Evolutionary conservation across 257 asterid genomes (phyloP).

Genomic region (Craterostigma plantagineum): DNA sequence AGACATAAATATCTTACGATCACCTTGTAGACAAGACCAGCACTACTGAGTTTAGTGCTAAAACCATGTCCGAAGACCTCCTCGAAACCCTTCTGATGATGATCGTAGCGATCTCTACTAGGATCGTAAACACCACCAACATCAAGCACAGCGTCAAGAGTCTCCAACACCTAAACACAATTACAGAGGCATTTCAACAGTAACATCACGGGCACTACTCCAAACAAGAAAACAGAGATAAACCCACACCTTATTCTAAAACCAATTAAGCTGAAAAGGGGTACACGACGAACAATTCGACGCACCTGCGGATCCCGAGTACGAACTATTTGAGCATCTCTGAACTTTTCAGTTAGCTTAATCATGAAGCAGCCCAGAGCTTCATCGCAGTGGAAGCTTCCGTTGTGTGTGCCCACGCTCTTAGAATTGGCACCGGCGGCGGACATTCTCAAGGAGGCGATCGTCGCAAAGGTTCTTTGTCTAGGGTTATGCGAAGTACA

Average conservation of each 20-base stretch:
- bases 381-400: conserved; percentile 94
- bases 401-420: conserved; percentile 77
- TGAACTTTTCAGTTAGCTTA: conserved; percentile 55
- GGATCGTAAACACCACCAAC: conserved; percentile 87
- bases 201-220: too few relatives aligned
- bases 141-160: conserved; percentile 84
- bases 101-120: conserved; percentile 50
- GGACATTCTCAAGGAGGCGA: conserved; percentile 26
- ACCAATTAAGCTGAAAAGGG: too few relatives aligned
- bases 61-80: conserved; percentile 84
- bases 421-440: conserved; percentile 18
- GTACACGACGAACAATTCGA: not conserved
- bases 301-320: conserved; percentile 62
- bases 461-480: not conserved
- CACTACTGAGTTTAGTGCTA: conserved; percentile 78
- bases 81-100: conserved; percentile 78
- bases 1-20: too few relatives aligned
- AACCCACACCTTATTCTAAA: not conserved
- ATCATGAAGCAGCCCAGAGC: conserved; percentile 96
- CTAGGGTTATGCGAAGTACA: conserved; percentile 15
- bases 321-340: conserved; percentile 60
- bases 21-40: conserved; percentile 96
- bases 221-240: not conserved
- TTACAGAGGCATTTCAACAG: too few relatives aligned
- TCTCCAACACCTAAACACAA: conserved; percentile 63